phyloP scores from a whole-genome alignment of 805 yeast genomes.

The Nakazawaea molendinolei region DNA sequence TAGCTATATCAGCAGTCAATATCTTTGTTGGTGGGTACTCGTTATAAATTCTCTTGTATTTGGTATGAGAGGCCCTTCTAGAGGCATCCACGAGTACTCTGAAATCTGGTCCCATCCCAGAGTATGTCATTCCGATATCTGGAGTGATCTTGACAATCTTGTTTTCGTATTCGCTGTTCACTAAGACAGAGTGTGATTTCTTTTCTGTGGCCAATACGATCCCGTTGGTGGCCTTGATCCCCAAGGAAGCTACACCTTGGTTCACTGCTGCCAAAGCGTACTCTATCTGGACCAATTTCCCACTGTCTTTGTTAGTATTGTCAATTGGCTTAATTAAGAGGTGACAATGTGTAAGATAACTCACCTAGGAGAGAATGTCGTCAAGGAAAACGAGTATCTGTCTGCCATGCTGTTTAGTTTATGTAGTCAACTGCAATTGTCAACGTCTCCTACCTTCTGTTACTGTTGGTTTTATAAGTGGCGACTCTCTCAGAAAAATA shows the following conservation, averaged over 20 bases:
- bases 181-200: constrained; percentile 73
- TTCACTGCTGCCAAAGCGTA: constrained; percentile 96
- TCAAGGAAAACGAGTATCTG: constrained; percentile 93
- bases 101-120: constrained; percentile 99
- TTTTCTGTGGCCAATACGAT: constrained; percentile 95
- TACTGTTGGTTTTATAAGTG: not conserved
- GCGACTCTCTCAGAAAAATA: not conserved
- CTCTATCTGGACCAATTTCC: constrained; percentile 95
- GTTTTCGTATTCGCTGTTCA: constrained; percentile 65
- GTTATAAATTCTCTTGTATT: constrained; percentile 87
- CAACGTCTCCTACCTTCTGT: too few relatives aligned
- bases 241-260: constrained; percentile 95
- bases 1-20: constrained; percentile 90
- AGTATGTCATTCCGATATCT: constrained; percentile 91
- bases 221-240: constrained; percentile 91
- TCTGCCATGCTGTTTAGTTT: constrained; percentile 88
- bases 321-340: not conserved
- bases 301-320: constrained; percentile 41
- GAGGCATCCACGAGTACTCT: constrained; percentile 91
- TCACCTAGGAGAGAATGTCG: constrained; percentile 95
- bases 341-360: constrained; percentile 22
- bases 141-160: constrained; percentile 87
- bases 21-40: constrained; percentile 97
- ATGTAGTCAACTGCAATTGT: not conserved
- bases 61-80: constrained; percentile 86